Evolutionary conservation across 768 basidiomycete species (phyloP).

Genomic region (Boletus bicolor): DNA sequence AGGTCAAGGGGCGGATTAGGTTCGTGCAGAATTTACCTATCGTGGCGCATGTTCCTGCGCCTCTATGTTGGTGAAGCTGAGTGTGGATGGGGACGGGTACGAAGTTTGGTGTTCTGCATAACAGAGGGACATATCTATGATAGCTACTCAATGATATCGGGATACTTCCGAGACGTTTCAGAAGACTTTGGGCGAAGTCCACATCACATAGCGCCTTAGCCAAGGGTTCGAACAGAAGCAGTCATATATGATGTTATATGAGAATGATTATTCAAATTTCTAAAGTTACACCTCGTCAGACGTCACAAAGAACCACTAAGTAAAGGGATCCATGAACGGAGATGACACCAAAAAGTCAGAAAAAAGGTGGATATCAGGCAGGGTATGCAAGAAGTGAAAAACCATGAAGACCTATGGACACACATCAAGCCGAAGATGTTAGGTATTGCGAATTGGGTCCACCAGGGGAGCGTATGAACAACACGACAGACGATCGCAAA

Average conservation of each 20-base stretch:
- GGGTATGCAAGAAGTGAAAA: slow-evolving; percentile 26
- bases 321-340: slow-evolving; percentile 6
- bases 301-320: slow-evolving; percentile 12
- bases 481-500: slow-evolving; percentile 10
- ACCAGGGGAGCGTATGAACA: slow-evolving; percentile 10
- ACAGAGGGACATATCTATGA: background rate
- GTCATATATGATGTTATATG: background rate
- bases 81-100: slow-evolving; percentile 16
- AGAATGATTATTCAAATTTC: slow-evolving; percentile 18
- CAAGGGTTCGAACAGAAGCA: background rate
- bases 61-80: slow-evolving; percentile 14
- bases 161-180: background rate
- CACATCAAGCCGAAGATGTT: background rate
- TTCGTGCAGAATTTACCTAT: slow-evolving; percentile 36
- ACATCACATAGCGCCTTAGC: too few relatives aligned
- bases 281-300: slow-evolving; percentile 29
- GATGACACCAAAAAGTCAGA: background rate
- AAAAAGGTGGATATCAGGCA: background rate
- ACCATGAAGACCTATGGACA: slow-evolving; percentile 8
- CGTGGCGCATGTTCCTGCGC: slow-evolving; percentile 27
- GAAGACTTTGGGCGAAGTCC: too few relatives aligned
- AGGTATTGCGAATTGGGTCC: slow-evolving; percentile 20
- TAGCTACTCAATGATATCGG: background rate
- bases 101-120: slow-evolving; percentile 24
- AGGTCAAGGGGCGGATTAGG: slow-evolving; percentile 33